Evolutionary conservation across 2,329 filamentous ascomycete genomes (phyloP), one percentile per base, ranked within the genome.

Genomic region (Aureobasidium namibiae): DNA sequence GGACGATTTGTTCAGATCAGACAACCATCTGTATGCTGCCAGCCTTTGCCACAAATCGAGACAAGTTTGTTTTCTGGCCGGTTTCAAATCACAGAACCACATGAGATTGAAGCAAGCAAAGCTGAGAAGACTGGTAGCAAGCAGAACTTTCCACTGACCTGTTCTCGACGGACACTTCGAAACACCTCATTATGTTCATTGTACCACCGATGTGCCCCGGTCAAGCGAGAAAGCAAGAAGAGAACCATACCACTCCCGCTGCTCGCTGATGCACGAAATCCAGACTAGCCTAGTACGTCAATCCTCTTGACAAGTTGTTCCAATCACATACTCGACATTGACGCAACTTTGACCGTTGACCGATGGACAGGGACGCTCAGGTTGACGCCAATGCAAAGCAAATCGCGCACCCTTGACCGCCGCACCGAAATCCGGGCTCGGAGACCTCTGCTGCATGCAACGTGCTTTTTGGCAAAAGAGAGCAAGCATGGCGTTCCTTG

Each of bases 121-220:
- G 29, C 26, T 18, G 18, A 18, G 18, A 31, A 36, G 10, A 21
- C 5, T 21, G 29, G 24, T 23, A 56, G 52, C 52, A 45, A 45
- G 52, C 34, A 56, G 16, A 45, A 56, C 44, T 23, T 56, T 18
- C 39, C 52, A 56, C 52, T 26, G 18, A 56, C 52, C 26, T 56
- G 52, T 44, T 56, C 31, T 29, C 31, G 26, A 45, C 36, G 21
- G 21, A 26, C 9, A 52, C 16, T 14, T 52, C 34, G 52, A 56
- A 56, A 56, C 52, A 56, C 34, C 36, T 42, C 21, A 53, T 29
- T 33, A 16, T 33, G 21, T 31, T 54, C 24, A 21, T 45, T 45
- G 52, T 56, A 36, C 52, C 26, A 56, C 52, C 52, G 52, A 45
- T 14, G 52, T 56, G 52, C 52, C 52, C 52, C 39, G 52, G 14